These are phyloP conservation scores for Ciborinia camelliae DNA, from an alignment of 2,329 filamentous ascomycete genomes.

Conservation along the genomic window DNA sequence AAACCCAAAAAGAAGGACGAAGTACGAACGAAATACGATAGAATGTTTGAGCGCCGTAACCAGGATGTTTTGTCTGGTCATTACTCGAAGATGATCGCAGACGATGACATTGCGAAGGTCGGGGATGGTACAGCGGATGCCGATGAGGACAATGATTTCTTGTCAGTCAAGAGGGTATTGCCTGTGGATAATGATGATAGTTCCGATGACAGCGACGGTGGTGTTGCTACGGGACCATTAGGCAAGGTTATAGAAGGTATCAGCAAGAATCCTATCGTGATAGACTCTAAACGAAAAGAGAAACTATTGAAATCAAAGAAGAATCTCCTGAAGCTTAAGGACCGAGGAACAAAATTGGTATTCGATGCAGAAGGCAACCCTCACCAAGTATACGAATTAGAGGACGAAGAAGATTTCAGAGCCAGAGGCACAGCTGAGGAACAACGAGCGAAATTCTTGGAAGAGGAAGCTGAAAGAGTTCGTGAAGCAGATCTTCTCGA, in stretches of 20 bases:
- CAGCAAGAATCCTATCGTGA: slow-evolving; percentile 68
- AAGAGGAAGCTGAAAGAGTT: slow-evolving; percentile 69
- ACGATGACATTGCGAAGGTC: slow-evolving; percentile 49
- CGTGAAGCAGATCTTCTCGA: slow-evolving; percentile 74
- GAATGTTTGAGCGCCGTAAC: slow-evolving; percentile 96
- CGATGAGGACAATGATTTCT: slow-evolving; percentile 76
- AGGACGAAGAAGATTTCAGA: slow-evolving; percentile 77
- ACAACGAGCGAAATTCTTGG: slow-evolving; percentile 75
- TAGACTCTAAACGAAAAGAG: slow-evolving; percentile 93
- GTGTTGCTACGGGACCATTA: slow-evolving; percentile 41
- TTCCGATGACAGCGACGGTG: slow-evolving; percentile 40
- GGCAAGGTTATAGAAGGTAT: slow-evolving; percentile 63
- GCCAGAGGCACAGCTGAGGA: slow-evolving; percentile 70
- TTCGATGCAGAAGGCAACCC: slow-evolving; percentile 90
- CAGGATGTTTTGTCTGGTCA: slow-evolving; percentile 94
- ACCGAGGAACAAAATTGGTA: slow-evolving; percentile 77
- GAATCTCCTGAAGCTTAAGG: slow-evolving; percentile 86
- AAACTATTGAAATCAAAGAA: slow-evolving; percentile 96
- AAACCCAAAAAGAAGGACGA: slow-evolving; percentile 63
- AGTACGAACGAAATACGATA: slow-evolving; percentile 91
- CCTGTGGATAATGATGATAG: slow-evolving; percentile 56
- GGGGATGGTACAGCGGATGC: slow-evolving; percentile 48
- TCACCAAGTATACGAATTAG: slow-evolving; percentile 83
- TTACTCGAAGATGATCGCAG: slow-evolving; percentile 79
- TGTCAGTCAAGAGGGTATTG: slow-evolving; percentile 85